Conservation (phyloP, 495 filamentous ascomycete genomes). For the Aspergillus leporis region DNA sequence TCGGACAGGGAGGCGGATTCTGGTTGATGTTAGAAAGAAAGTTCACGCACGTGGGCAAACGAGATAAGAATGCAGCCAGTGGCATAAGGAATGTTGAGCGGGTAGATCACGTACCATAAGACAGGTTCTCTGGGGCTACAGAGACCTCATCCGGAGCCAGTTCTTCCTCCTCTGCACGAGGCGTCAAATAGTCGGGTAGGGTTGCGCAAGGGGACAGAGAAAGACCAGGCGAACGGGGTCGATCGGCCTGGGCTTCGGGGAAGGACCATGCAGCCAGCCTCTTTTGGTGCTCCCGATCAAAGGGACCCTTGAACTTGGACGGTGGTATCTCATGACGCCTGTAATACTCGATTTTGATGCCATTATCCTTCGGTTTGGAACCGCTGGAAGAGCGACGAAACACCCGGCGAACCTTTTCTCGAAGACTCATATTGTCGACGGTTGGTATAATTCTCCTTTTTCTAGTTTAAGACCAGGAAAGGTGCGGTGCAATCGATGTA, state of each 20-base stretch:
- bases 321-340: constrained; percentile 49
- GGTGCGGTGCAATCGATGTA: constrained; percentile 4
- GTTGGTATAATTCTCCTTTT: neutral
- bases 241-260: constrained; percentile 37
- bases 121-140: constrained; percentile 14
- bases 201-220: constrained; percentile 43
- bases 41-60: constrained; percentile 8
- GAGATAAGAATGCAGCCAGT: constrained; percentile 7
- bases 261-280: constrained; percentile 53
- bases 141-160: constrained; percentile 30
- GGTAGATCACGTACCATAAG: constrained; percentile 30
- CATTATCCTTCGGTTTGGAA: constrained; percentile 30
- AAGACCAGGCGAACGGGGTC: constrained; percentile 36
- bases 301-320: constrained; percentile 54
- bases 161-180: constrained; percentile 23
- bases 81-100: neutral
- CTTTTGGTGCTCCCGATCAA: constrained; percentile 52
- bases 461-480: neutral
- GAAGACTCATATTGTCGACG: constrained; percentile 41
- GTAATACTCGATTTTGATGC: constrained; percentile 54
- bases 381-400: constrained; percentile 35
- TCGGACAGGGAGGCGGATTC: constrained; percentile 20
- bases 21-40: constrained; percentile 17
- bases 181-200: constrained; percentile 24
- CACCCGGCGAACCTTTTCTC: constrained; percentile 43